Base-by-base conservation (phyloP, 2,329 filamentous ascomycete species). In the Venturia pyrina region DNA sequence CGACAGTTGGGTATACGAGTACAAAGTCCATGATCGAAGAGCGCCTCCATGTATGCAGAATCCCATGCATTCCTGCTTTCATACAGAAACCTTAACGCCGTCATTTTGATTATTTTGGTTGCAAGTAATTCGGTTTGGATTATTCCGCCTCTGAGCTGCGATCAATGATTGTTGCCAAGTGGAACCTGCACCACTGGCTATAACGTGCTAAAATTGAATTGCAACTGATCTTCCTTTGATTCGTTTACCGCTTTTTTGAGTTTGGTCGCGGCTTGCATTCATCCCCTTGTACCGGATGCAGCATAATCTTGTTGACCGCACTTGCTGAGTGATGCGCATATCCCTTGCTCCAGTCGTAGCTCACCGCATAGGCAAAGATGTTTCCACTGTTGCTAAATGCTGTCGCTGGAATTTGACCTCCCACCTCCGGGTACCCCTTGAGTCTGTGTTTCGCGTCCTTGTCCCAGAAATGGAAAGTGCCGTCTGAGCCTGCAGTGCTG, bases 281-380 rank as follows among this genome's bases (percentile, higher is more conserved):
- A 62, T 82, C 80, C 0, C 76, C 75, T 5, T 72, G 67, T 32
- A 82, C 74, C 0, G 79, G 79, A 69, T 82, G 80, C 66, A 82
- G 71, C 75, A 81, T 82, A 67, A 82, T 76, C 73, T 81, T 81
- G 69, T 78, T 80, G 4, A 79, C 77, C n/a, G 77, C 75, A 70
- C 76, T 70, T 66, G 87, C 86, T 34, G 82, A 95, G 78, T 98
- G 98, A 70, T 82, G 85, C 69, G 89, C 86, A 79, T 93, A 97
- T 19, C 95, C 95, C 81, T 99, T 98, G 79, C 89, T 92, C 95
- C 95, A 99, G 79, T 99, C 95, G 76, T 99, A 99, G 75, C 91
- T 92, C 61, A 97, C 86, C 34, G 93, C 91, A 67, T 82, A 82
- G 10, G 80, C 80, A 68, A 82, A 82, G 69, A 82, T 81, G 69